Base-by-base conservation (phyloP, 306 rosid genomes). In the Clitoria ternatea region DNA sequence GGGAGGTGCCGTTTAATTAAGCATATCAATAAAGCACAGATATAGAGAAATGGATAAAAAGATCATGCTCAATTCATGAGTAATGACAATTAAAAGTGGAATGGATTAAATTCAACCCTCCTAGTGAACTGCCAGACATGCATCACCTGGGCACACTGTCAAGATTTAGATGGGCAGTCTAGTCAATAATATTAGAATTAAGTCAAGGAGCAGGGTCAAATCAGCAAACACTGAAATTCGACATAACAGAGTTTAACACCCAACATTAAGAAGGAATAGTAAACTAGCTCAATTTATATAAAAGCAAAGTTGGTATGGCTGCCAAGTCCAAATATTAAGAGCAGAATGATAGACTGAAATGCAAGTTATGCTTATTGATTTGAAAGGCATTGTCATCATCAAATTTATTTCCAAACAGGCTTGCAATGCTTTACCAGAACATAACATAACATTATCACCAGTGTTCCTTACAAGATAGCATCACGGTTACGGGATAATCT, bases 401-500 rank as follows among this genome's bases (percentile, higher is more conserved):
- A 2, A 66, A 33, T 69, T 68, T 33, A 59, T 22, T 53, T 67
- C 43, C 26, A 66, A 42, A 66, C 26, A 66, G 60, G 53, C 17
- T 43, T 32, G 12, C 19, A 47, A 67, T 30, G 53, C 64, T 55
- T 61, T 43, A 26, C 54, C 29, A 7, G 13, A 50, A 17, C 27
- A 29, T 47, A 57, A 64, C n/a, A n/a, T n/a, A n/a, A n/a, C n/a
- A n/a, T n/a, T n/a, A n/a, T n/a, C n/a, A n/a, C n/a, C n/a, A n/a
- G n/a, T n/a, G n/a, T n/a, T 79, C 77, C 97, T 84, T 87, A 91
- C 99, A 89, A 85, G 65, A 89, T 74, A 47, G 96, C 69, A 73
- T 86, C 92, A 35, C 85, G 89, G 77, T 75, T 83, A 53, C 86
- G 92, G 78, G 79, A 76, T 68, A 94, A 81, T 77, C 85, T 87